Conservation (phyloP, 1,284 basidiomycete species). For the Trichosporon faecale region DNA sequence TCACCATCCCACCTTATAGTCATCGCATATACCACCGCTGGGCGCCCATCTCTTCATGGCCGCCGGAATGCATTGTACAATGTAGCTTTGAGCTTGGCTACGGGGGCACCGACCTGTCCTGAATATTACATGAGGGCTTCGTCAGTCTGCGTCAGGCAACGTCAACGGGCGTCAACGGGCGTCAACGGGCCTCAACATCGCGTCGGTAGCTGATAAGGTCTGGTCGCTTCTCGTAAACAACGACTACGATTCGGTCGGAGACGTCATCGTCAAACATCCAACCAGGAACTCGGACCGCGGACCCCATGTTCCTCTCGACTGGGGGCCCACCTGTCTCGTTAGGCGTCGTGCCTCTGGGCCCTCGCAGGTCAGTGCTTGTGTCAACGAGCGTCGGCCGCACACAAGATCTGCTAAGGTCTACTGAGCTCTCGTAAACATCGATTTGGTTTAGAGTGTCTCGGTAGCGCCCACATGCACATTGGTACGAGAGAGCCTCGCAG, state of each 20-base stretch:
- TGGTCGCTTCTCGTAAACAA: neutral
- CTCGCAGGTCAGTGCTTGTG: no score
- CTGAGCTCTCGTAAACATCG: neutral
- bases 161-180: neutral
- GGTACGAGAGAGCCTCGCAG: no score
- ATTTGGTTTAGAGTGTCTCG: neutral
- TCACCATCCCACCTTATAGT: conserved; percentile 9
- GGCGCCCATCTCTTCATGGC: neutral
- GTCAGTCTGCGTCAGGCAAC: neutral
- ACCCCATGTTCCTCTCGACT: no score
- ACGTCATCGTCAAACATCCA: no score
- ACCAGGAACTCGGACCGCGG: no score
- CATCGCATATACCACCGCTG: conserved; percentile 4
- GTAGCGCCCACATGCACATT: no score
- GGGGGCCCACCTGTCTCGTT: no score
- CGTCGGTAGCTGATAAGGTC: neutral
- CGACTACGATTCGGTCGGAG: neutral
- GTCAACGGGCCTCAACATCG: neutral
- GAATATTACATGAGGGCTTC: neutral
- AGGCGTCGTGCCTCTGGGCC: no score
- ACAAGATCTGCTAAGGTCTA: no score
- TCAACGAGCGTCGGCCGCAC: no score
- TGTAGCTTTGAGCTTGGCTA: neutral
- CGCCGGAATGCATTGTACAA: conserved; percentile 5
- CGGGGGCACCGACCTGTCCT: neutral